Percentiles rank a stretch among this genome's conserved stretches.
phyloP scores from a whole-genome alignment of 2,329 filamentous ascomycete genomes.

The Fusarium buxicola region DNA sequence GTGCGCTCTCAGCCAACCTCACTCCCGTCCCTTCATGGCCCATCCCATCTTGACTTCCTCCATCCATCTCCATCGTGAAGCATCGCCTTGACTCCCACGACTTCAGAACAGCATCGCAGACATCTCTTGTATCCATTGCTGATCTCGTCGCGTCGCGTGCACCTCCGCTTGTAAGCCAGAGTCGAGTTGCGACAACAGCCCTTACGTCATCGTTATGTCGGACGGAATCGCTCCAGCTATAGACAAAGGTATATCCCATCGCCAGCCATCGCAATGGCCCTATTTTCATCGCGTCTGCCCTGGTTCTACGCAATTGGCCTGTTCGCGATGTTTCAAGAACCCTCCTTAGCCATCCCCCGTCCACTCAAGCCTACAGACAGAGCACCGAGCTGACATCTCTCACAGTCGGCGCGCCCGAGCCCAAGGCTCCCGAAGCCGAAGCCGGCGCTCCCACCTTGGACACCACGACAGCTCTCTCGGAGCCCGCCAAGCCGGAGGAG shows the following conservation, averaged over 20 bases:
- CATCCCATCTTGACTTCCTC: conserved; percentile 38
- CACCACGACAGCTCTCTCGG: conserved; percentile 39
- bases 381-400: conserved; percentile 27
- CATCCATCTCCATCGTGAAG: conserved; percentile 33
- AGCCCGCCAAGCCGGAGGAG: conserved; percentile 39
- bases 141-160: conserved; percentile 16
- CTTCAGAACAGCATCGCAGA: conserved; percentile 20
- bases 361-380: conserved; percentile 2
- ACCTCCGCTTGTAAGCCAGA: conserved; percentile 32
- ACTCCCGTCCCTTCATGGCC: conserved; percentile 38
- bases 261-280: conserved; percentile 24
- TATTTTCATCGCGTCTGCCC: conserved; percentile 1
- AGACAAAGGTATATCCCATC: conserved; percentile 51
- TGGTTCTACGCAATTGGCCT: conserved; percentile 32
- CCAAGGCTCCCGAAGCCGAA: conserved; percentile 46
- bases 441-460: conserved; percentile 45
- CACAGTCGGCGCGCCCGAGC: conserved; percentile 48
- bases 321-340: conserved; percentile 8
- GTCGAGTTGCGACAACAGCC: conserved; percentile 32
- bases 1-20: conserved; percentile 43
- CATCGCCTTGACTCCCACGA: conserved; percentile 15
- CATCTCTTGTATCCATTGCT: conserved; percentile 14
- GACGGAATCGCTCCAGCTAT: conserved; percentile 51
- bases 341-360: not conserved
- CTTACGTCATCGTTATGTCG: conserved; percentile 53